Evolutionary conservation across 441 rosid genomes (phyloP).

Genomic region (Erodium trifolium): DNA sequence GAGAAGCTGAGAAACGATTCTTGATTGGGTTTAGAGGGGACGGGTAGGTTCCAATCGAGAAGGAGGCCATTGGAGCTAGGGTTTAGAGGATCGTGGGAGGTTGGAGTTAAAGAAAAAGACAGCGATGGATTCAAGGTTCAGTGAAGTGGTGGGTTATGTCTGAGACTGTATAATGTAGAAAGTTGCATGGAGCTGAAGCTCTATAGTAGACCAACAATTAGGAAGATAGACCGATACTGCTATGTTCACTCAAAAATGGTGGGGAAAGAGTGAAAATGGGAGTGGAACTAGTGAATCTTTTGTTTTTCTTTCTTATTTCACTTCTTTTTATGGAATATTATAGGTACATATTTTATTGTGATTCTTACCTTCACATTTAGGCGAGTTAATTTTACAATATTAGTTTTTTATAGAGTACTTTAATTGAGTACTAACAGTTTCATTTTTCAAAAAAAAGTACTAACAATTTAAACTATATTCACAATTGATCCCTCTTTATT

Average conservation of each 20-base stretch:
- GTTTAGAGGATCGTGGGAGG: background rate
- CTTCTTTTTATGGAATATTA: background rate
- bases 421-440: too few relatives aligned
- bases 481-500: too few relatives aligned
- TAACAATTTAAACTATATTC: too few relatives aligned
- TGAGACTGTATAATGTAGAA: background rate
- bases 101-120: background rate
- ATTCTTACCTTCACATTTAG: background rate
- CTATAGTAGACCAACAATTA: background rate
- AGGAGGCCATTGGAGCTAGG: conserved; percentile 43
- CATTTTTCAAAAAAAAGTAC: too few relatives aligned
- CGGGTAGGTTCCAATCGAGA: conserved; percentile 34
- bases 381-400: too few relatives aligned
- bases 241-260: background rate
- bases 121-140: background rate
- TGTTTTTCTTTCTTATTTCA: background rate
- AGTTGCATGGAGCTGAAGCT: conserved; percentile 6
- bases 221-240: conserved; percentile 2
- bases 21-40: conserved; percentile 30
- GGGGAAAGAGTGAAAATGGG: background rate
- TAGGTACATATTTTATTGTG: background rate
- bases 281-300: background rate
- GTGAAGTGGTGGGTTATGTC: conserved; percentile 3
- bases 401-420: too few relatives aligned
- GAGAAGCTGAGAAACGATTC: conserved; percentile 18